A percentile compares a stretch with the other conserved stretches of the same genome.
Conservation (phyloP, 2,329 filamentous ascomycete species). For the Cadophora sp. region DNA sequence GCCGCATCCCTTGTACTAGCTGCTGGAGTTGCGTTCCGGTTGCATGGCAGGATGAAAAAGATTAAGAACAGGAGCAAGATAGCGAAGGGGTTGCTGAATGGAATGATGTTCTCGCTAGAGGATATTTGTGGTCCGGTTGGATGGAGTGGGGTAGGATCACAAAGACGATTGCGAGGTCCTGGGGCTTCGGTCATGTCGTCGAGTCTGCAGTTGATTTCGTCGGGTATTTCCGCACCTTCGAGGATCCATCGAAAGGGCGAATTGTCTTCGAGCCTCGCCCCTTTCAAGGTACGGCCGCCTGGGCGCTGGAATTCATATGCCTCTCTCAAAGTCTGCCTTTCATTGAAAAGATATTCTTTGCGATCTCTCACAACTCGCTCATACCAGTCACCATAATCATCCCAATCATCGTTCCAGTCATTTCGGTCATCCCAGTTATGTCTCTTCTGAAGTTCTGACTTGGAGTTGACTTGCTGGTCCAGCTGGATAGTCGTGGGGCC, state of each 20-base stretch:
- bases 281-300: neutral
- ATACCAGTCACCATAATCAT: neutral
- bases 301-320: neutral
- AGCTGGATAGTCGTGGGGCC: neutral
- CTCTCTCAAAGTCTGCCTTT: neutral
- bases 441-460: neutral
- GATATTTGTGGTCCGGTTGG: neutral
- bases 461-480: neutral
- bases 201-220: neutral
- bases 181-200: neutral
- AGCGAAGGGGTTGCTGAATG: neutral
- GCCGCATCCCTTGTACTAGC: neutral
- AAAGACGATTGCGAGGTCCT: neutral
- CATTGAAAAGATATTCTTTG: neutral
- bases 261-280: neutral
- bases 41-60: neutral
- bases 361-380: neutral
- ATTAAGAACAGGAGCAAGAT: neutral
- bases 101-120: neutral
- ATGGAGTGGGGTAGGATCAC: neutral
- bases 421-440: too few species aligned
- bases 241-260: neutral
- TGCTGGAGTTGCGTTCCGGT: neutral
- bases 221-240: neutral
- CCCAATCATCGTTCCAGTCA: neutral